Base-by-base conservation (phyloP, 805 yeast genomes). In the Gaillardinia entomophila region DNA sequence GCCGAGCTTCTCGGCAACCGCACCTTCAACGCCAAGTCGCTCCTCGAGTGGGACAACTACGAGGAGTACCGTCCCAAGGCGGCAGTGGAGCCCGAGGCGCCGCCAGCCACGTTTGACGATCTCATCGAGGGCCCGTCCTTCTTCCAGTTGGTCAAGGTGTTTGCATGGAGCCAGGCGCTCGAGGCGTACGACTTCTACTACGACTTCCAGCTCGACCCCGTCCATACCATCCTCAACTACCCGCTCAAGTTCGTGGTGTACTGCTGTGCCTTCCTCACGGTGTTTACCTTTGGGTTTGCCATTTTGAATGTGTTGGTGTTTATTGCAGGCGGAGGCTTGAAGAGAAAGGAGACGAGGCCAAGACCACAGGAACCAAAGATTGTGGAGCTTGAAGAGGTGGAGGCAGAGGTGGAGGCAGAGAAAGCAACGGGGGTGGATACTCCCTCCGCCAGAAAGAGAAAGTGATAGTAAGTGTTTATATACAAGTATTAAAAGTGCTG, bases 1-100 rank as follows among this genome's bases (percentile, higher is more conserved):
- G 96, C 96, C 10, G 96, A 89, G 62, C 35, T 51, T 7, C 66
- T 88, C 42, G 97, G 96, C 20, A 88, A 89, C 52, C 56, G 61
- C 6, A 87, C 96, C 0, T 88, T 75, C 55, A 45, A 57, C 22
- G 68, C 75, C 16, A 82, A 82, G 53, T 55, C 58, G 15, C 64
- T 60, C 12, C 42, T 77, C 27, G 88, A 82, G 54, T 61, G 61
- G 31, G 53, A 54, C 16, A 62, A 58, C 29, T 60, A 67, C 28
- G 63, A 67, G 16, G 45, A 50, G 4, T 58, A 53, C 34, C 62
- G 58, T 33, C 75, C 76, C 35, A 61, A 61, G 36, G 54, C 71
- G 4, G 49, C 55, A 27, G 51, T 53, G 40, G 68, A 56, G 20
- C 68, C 79, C 3, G 57, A 54, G 11, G 43, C 55, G 6, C 78